These are phyloP conservation scores for Psilocybe sp. DNA, from an alignment of 768 basidiomycete species.

Conservation along the genomic window DNA sequence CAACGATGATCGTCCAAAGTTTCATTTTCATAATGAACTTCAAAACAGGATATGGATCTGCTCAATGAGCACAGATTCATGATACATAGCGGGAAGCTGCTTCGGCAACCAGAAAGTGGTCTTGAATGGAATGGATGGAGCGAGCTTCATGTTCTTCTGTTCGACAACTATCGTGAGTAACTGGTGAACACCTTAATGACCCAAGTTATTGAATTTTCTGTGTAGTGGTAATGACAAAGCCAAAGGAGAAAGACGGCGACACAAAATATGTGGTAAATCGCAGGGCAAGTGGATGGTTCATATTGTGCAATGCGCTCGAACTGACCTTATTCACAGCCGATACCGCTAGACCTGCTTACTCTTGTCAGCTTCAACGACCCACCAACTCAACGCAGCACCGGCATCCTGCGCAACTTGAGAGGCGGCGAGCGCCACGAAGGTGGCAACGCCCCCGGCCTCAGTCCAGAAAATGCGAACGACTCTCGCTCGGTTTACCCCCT, in stretches of 20 bases:
- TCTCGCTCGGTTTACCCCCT: conserved; percentile 83
- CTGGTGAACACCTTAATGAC: too few relatives aligned
- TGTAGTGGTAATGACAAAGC: conserved; percentile 86
- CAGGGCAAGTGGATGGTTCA: conserved; percentile 46
- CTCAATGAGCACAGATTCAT: conserved; percentile 80
- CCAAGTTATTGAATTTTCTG: too few relatives aligned
- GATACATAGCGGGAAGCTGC: conserved; percentile 77
- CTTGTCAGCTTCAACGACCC: conserved; percentile 82
- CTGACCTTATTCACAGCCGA: conserved; percentile 54
- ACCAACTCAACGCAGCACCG: conserved; percentile 70
- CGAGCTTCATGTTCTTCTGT: conserved; percentile 84
- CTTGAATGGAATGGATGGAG: conserved; percentile 36
- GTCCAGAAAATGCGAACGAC: conserved; percentile 48
- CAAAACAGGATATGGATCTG: conserved; percentile 77
- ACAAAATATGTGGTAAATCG: conserved; percentile 79
- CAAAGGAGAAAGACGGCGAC: conserved; percentile 72
- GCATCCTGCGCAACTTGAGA: conserved; percentile 66
- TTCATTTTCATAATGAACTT: background rate
- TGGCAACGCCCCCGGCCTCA: conserved; percentile 16
- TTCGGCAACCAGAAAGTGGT: conserved; percentile 79
- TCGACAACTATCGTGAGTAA: conserved; percentile 88
- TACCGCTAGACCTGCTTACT: conserved; percentile 87
- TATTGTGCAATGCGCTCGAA: conserved; percentile 2
- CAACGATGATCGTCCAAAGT: background rate
- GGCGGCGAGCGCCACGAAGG: conserved; percentile 32